Evolutionary conservation across 345 rosid genomes (phyloP).

Genomic region (Durio zibethinus): DNA sequence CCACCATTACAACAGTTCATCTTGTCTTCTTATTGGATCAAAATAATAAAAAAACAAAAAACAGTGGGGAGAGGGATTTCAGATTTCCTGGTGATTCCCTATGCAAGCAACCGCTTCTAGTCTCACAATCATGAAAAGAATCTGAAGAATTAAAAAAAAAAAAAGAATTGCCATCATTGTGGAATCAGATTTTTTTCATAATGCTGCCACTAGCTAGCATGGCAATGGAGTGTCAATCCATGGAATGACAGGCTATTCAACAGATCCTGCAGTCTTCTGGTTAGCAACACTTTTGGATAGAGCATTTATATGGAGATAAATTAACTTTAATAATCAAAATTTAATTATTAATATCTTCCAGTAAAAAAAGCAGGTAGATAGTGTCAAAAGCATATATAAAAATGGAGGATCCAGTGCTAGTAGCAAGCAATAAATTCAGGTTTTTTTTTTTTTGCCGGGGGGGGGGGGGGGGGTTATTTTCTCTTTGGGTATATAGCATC

Average conservation of each 20-base stretch:
- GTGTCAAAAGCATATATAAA: conserved; percentile 13
- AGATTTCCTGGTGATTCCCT: neutral
- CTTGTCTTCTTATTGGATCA: neutral
- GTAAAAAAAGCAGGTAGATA: too few species aligned
- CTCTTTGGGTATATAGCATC: neutral
- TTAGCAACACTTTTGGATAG: neutral
- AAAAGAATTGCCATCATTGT: neutral
- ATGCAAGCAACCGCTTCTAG: neutral
- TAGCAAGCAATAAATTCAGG: conserved; percentile 34
- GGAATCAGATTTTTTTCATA: neutral
- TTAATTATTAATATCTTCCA: too few species aligned
- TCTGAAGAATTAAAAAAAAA: neutral
- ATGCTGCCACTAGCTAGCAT: neutral
- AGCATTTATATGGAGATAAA: too few species aligned
- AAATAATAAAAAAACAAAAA: neutral
- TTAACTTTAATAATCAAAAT: too few species aligned
- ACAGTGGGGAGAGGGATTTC: neutral
- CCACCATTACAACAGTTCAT: neutral
- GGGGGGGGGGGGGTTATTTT: neutral
- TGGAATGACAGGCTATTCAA: conserved; percentile 1
- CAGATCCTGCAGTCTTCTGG: conserved; percentile 8
- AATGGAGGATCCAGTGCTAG: neutral
- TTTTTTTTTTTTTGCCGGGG: too few species aligned
- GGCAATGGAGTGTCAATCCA: neutral
- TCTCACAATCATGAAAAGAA: conserved; percentile 7